Conservation (phyloP, 768 basidiomycete genomes). For the Leccinellum rugosiceps region DNA sequence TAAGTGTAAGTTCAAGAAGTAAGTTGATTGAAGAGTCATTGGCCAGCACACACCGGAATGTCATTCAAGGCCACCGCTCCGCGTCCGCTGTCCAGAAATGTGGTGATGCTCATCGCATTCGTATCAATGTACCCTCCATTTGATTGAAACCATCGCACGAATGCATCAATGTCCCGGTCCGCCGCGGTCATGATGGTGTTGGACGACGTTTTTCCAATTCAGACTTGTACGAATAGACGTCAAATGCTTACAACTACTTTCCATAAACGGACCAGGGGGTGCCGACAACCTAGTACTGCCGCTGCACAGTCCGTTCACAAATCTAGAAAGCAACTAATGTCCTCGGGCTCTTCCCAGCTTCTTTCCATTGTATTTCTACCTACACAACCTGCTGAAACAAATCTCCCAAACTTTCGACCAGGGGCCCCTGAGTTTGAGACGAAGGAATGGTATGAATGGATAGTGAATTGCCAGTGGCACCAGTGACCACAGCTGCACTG, state of each 20-base stretch:
- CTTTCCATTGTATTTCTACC: too few relatives aligned
- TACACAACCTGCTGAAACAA: neutral
- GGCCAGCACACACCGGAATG: slow-evolving; percentile 54
- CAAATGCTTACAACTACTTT: neutral
- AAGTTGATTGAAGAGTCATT: neutral
- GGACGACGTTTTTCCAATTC: neutral
- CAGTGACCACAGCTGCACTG: neutral
- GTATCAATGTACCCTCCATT: slow-evolving; percentile 51
- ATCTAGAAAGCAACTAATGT: too few relatives aligned
- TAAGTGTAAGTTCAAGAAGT: neutral
- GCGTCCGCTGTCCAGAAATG: slow-evolving; percentile 54
- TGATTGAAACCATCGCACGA: slow-evolving; percentile 58
- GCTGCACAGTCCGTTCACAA: too few relatives aligned
- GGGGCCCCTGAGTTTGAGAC: neutral
- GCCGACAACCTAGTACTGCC: too few relatives aligned
- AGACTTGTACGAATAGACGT: slow-evolving; percentile 1
- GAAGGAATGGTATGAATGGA: neutral
- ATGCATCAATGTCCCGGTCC: slow-evolving; percentile 25
- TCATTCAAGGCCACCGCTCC: slow-evolving; percentile 73
- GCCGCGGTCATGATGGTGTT: neutral
- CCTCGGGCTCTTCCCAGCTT: too few relatives aligned
- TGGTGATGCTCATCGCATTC: slow-evolving; percentile 42
- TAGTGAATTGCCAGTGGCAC: too few relatives aligned
- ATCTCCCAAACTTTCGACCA: neutral
- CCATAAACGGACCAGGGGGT: neutral